These are phyloP conservation scores for Lachancea thermotolerans DNA, from an alignment of 805 yeast species.

Conservation along the genomic window DNA sequence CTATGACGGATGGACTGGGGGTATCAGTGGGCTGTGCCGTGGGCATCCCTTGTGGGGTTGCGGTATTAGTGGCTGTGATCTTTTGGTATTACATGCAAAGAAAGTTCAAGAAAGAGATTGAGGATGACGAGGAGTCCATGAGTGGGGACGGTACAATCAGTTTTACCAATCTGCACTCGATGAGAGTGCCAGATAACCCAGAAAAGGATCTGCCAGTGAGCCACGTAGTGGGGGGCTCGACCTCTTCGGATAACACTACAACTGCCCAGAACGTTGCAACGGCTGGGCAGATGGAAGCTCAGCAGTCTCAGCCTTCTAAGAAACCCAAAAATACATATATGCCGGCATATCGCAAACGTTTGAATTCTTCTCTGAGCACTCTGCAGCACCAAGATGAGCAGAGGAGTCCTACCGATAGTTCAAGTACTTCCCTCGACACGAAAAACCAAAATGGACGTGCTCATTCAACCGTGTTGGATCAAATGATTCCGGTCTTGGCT, in stretches of 20 bases:
- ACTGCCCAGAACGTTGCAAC: neutral
- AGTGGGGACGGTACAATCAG: constrained; percentile 34
- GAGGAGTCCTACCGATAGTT: constrained; percentile 15
- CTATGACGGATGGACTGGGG: constrained; percentile 16
- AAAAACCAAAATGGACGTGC: constrained; percentile 11
- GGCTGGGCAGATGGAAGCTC: neutral
- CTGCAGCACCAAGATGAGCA: constrained; percentile 16
- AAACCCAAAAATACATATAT: constrained; percentile 17
- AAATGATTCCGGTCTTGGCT: constrained; percentile 20
- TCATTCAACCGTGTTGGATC: constrained; percentile 18
- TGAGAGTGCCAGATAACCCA: constrained; percentile 11
- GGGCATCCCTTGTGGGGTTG: constrained; percentile 43
- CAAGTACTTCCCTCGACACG: constrained; percentile 12
- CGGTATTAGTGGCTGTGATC: constrained; percentile 29
- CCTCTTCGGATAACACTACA: constrained; percentile 17
- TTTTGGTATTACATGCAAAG: constrained; percentile 37
- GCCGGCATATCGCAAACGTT: constrained; percentile 35
- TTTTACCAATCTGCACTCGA: constrained; percentile 25
- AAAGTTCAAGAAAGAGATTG: constrained; percentile 35
- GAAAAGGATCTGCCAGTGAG: constrained; percentile 3
- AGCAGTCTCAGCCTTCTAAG: neutral
- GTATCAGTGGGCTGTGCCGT: constrained; percentile 48
- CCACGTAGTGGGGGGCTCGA: constrained; percentile 11
- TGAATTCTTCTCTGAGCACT: constrained; percentile 22
- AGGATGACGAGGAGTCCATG: constrained; percentile 32